Evolutionary conservation across 2,329 filamentous ascomycete species (phyloP), one percentile per base, ranked within the genome.

Genomic region (Bipolaris gigantea): DNA sequence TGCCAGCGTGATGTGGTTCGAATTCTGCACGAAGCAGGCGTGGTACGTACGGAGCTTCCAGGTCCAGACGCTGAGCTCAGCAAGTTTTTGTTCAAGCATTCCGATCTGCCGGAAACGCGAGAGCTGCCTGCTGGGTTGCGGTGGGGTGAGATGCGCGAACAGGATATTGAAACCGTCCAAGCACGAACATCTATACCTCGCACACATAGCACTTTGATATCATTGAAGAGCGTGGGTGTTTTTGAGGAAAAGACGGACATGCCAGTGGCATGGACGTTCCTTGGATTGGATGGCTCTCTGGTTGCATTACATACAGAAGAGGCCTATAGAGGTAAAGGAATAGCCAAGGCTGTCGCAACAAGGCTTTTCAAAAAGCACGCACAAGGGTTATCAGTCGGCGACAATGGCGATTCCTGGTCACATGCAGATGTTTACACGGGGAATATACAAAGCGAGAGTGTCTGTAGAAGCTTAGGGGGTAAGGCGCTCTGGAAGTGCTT

Each of bases 181-280:
- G 54, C 69, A 21, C 83, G 11, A 57, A 80, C 72, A 16, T 59
- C 60, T 18, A 84, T 90, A 32, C 82, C 81, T 1, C 77, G 86
- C 30, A 77, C 79, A 25, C 79, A 83, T 73, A 62, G 65, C 11
- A 80, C 79, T 10, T 56, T 81, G 48, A 59, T 75, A 36, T 67
- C 71, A 27, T 48, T 80, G 45, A 74, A 75, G 7, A 73, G 66
- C 21, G 62, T 73, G n/a, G 69, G 66, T 77, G 74, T 65, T 70
- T 78, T 68, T 52, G 57, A 81, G 73, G 11, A 67, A 82, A 23
- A 62, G 73, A 53, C 66, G 69, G 78, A 76, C 1, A 79, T 74
- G 1, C 79, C 81, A 0, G 73, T 89, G 5, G 84, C 86, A 0
- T 90, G 88, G 88, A 82, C 81, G 0, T 88, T 90, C 49, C 62